phyloP scores from a whole-genome alignment of 352 stramenopile genomes.

The Pythium chondricola region DNA sequence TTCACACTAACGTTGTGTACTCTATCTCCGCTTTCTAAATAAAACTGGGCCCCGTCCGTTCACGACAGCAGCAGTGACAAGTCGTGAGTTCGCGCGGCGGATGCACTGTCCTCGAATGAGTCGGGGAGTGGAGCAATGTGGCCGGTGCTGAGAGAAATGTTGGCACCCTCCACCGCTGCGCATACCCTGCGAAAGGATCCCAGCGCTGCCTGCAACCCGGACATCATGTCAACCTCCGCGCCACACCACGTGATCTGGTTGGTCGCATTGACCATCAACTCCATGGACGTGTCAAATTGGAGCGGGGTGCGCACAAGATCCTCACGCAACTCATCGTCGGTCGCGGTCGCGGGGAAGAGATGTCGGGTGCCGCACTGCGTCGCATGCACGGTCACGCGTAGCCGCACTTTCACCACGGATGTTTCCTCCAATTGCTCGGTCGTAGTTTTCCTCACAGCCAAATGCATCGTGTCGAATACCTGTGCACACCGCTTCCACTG shows the following conservation, averaged over 20 bases:
- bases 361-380: neutral
- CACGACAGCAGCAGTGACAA: too few species aligned
- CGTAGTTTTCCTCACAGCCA: neutral
- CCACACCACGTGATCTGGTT: neutral
- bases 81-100: too few species aligned
- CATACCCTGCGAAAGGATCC: neutral
- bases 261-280: neutral
- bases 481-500: slow-evolving; percentile 40
- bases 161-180: neutral
- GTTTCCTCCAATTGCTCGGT: neutral
- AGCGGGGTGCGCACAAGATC: neutral
- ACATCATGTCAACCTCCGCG: neutral
- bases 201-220: neutral
- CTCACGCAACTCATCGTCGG: neutral
- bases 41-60: too few species aligned
- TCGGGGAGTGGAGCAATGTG: neutral
- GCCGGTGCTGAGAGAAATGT: neutral
- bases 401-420: neutral
- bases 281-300: neutral
- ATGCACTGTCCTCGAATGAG: too few species aligned
- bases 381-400: neutral
- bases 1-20: too few species aligned
- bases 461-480: slow-evolving; percentile 15
- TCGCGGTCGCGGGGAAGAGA: neutral
- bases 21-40: too few species aligned